Evolutionary conservation across 441 rosid genomes (phyloP).

Genomic region (Erodium texanum): DNA sequence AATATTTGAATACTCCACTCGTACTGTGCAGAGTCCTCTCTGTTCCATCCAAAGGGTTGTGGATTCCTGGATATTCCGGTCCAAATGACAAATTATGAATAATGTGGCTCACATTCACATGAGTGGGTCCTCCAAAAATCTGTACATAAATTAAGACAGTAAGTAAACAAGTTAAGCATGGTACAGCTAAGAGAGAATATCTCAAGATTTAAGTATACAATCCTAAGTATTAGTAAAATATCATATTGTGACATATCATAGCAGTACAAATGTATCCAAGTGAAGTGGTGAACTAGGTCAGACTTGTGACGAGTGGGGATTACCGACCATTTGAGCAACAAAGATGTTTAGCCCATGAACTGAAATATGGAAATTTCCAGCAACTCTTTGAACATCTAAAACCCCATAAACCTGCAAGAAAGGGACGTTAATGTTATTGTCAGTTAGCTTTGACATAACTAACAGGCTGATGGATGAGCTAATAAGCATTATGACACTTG

Average conservation of each 20-base stretch:
- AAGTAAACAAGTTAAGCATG: not conserved
- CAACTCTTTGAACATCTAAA: constrained; percentile 94
- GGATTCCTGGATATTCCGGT: constrained; percentile 75
- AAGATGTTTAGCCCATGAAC: constrained; percentile 87
- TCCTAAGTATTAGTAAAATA: not conserved
- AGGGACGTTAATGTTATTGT: constrained; percentile 13
- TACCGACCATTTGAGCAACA: constrained; percentile 87
- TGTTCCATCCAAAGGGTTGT: constrained; percentile 84
- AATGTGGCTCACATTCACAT: constrained; percentile 77
- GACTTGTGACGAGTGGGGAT: not conserved
- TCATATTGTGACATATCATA: not conserved
- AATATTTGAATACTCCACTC: constrained; percentile 87
- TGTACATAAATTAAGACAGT: constrained; percentile 23
- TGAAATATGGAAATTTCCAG: constrained; percentile 96
- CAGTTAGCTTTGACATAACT: constrained; percentile 3
- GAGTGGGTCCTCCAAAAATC: constrained; percentile 73
- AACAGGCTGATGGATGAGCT: not conserved
- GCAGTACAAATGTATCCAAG: not conserved
- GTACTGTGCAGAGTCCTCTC: constrained; percentile 48
- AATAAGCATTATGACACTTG: not conserved
- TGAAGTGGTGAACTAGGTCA: not conserved
- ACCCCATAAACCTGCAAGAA: constrained; percentile 73
- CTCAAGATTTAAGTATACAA: no score
- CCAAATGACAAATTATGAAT: constrained; percentile 89
- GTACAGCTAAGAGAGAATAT: no score